Percentiles rank a stretch among this genome's conserved stretches.
Conservation (phyloP, 139 green algal genomes). For the Chlamydomonas schloesseri region DNA sequence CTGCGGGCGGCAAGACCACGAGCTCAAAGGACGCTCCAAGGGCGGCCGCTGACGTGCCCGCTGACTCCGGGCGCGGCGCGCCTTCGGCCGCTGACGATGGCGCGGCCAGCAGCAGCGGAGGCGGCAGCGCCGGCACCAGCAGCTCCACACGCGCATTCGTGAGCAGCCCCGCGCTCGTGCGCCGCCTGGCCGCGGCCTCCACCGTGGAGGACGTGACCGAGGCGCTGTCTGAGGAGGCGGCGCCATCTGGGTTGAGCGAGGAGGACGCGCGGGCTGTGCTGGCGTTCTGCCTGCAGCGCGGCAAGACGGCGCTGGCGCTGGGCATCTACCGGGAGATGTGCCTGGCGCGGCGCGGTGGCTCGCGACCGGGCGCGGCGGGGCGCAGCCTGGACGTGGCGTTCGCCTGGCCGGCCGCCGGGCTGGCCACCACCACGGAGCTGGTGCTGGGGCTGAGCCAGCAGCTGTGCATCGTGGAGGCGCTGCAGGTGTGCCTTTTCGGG, state of each 20-base stretch:
- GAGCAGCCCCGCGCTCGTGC: neutral
- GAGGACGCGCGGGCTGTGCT: conserved; percentile 4
- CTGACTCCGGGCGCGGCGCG: no score
- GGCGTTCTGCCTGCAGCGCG: conserved; percentile 59
- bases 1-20: no score
- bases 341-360: conserved; percentile 11
- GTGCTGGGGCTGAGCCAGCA: conserved; percentile 79
- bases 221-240: neutral
- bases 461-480: conserved; percentile 80
- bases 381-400: conserved; percentile 30
- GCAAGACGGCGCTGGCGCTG: conserved; percentile 77
- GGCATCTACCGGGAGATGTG: conserved; percentile 79
- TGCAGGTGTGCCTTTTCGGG: conserved; percentile 58
- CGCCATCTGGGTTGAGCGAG: neutral
- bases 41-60: no score
- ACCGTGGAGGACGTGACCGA: neutral
- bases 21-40: no score
- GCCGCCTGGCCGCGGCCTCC: conserved; percentile 21
- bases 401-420: conserved; percentile 72
- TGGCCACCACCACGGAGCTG: conserved; percentile 68
- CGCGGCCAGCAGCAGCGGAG: no score
- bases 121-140: no score
- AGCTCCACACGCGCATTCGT: neutral
- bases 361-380: neutral
- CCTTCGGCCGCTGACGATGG: no score